phyloP scores from a whole-genome alignment of 2,329 filamentous ascomycete species.

The Ascocoryne sarcoides region DNA sequence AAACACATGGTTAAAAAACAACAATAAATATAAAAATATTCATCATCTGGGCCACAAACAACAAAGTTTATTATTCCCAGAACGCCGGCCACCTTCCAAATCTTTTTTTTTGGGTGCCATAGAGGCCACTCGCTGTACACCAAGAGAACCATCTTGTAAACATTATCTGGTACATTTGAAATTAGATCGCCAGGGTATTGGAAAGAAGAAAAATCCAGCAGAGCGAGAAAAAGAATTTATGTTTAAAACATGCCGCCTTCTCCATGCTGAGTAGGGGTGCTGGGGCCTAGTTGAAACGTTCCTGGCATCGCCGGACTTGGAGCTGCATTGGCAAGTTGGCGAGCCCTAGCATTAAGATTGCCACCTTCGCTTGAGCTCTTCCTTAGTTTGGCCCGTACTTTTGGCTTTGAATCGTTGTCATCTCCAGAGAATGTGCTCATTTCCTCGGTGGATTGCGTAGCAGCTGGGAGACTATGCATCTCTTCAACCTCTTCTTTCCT shows the following conservation, averaged over 20 bases:
- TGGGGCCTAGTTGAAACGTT: constrained; percentile 9
- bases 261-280: constrained; percentile 16
- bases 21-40: neutral
- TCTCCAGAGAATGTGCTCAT: constrained; percentile 28
- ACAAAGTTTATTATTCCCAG: neutral
- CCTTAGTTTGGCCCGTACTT: constrained; percentile 18
- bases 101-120: neutral
- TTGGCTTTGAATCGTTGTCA: constrained; percentile 23
- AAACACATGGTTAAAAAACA: no score
- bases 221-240: constrained; percentile 6
- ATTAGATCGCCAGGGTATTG: neutral
- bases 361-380: constrained; percentile 28
- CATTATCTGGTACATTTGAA: neutral
- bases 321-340: constrained; percentile 16
- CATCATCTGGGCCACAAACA: neutral
- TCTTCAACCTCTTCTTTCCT: constrained; percentile 20
- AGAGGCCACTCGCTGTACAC: neutral
- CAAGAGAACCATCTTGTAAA: neutral
- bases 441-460: constrained; percentile 25
- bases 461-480: constrained; percentile 17
- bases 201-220: no score
- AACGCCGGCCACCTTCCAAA: neutral
- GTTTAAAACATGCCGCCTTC: constrained; percentile 27
- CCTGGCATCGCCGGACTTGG: constrained; percentile 25
- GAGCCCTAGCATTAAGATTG: constrained; percentile 23